These are phyloP conservation scores for Eimeria tenella DNA, from an alignment of 169 alveolate genomes.

Conservation along the genomic window DNA sequence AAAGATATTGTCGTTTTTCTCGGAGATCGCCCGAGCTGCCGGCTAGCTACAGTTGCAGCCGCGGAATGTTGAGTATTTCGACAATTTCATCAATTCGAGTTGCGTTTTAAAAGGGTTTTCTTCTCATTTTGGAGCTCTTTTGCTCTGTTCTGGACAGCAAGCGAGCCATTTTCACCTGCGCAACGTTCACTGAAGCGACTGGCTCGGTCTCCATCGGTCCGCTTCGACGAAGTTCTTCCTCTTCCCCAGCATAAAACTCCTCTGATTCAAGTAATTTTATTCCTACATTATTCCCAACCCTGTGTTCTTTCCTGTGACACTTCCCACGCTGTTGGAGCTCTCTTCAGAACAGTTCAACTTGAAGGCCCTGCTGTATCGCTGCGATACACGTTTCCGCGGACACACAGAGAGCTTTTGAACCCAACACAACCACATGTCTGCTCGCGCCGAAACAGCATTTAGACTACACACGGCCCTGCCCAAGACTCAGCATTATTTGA, in stretches of 20 bases:
- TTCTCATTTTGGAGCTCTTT: neutral
- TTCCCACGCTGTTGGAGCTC: too few species aligned
- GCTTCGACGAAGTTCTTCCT: constrained; percentile 6
- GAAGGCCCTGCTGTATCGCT: too few species aligned
- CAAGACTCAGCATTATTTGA: too few species aligned
- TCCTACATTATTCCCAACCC: too few species aligned
- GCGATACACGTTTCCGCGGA: too few species aligned
- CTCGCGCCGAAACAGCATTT: too few species aligned
- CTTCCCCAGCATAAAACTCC: neutral
- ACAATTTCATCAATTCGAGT: neutral
- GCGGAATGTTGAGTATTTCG: neutral
- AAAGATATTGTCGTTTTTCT: neutral
- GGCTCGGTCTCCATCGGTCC: constrained; percentile 56
- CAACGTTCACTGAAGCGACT: constrained; percentile 55
- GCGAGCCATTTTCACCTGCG: neutral
- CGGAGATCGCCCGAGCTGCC: neutral
- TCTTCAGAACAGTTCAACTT: too few species aligned
- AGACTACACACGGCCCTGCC: too few species aligned
- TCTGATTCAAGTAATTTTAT: neutral
- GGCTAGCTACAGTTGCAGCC: constrained; percentile 25
- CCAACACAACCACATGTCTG: too few species aligned
- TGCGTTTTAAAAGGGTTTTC: neutral
- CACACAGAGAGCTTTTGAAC: too few species aligned
- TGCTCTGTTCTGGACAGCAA: neutral
- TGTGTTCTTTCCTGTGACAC: too few species aligned